Evolutionary conservation across 352 stramenopile genomes (phyloP).

Genomic region (Thalassiosira hispida): DNA sequence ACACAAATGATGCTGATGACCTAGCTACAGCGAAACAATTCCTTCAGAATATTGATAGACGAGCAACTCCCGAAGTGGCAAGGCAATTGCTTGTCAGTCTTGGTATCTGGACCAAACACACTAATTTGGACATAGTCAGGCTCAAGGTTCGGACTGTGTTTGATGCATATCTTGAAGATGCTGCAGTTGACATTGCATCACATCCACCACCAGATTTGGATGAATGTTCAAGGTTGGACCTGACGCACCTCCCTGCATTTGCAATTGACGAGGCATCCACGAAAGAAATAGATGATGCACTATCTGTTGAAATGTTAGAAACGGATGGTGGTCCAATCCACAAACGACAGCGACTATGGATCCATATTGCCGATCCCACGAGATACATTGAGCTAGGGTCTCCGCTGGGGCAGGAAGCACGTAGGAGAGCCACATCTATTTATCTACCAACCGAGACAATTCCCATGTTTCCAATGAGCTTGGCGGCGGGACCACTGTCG

Average conservation of each 20-base stretch:
- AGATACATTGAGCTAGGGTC: conserved; percentile 23
- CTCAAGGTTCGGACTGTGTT: too few relatives aligned
- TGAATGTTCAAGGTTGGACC: too few relatives aligned
- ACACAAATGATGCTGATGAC: conserved; percentile 6
- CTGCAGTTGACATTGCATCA: too few relatives aligned
- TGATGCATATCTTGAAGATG: too few relatives aligned
- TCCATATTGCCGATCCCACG: conserved; percentile 24
- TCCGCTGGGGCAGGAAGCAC: conserved; percentile 20
- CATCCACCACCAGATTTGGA: too few relatives aligned
- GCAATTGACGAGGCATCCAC: too few relatives aligned
- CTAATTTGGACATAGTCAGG: too few relatives aligned
- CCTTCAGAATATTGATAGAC: conserved; percentile 14
- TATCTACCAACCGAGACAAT: conserved; percentile 28
- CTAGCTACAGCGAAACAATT: conserved; percentile 9
- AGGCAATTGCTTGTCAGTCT: background rate
- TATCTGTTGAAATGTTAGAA: too few relatives aligned
- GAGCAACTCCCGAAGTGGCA: conserved; percentile 11
- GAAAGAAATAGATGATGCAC: too few relatives aligned
- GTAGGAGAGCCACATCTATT: conserved; percentile 6
- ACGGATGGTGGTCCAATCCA: too few relatives aligned
- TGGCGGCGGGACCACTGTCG: conserved; percentile 18
- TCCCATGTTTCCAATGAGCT: conserved; percentile 32
- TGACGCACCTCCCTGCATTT: too few relatives aligned
- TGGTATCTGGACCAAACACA: conserved; percentile 6
- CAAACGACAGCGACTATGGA: too few relatives aligned